These are phyloP conservation scores for Paracorniculantispora psalliotae DNA, from an alignment of 2,329 filamentous ascomycete species.

Conservation along the genomic window DNA sequence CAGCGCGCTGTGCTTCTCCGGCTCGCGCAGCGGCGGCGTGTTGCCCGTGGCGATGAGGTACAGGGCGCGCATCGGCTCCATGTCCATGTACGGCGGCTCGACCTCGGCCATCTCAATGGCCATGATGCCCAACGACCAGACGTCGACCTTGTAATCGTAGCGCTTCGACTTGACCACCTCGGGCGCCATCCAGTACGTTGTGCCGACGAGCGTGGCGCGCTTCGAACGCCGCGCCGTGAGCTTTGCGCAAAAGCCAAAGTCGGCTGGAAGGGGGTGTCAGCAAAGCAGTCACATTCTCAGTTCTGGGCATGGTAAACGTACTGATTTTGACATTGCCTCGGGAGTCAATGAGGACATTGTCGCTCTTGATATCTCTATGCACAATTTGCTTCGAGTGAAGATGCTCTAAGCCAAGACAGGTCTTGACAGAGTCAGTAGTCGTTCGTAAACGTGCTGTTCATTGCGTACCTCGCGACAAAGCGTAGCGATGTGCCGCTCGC, in stretches of 20 bases:
- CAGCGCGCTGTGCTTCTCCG: constrained; percentile 94
- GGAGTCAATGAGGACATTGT: constrained; percentile 92
- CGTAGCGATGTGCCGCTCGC: constrained; percentile 94
- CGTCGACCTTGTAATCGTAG: constrained; percentile 96
- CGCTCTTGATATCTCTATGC: constrained; percentile 98
- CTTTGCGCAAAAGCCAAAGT: constrained; percentile 99
- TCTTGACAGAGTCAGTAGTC: constrained; percentile 50
- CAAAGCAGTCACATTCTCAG: not conserved
- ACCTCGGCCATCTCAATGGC: constrained; percentile 99
- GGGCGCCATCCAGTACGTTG: constrained; percentile 99
- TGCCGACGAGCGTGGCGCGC: constrained; percentile 98
- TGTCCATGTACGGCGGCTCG: constrained; percentile 95
- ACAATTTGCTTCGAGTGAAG: constrained; percentile 96
- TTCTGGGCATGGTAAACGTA: constrained; percentile 43
- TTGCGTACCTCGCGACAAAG: constrained; percentile 84
- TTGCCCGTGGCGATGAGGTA: constrained; percentile 98
- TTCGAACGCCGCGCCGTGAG: constrained; percentile 95
- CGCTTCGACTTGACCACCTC: constrained; percentile 99
- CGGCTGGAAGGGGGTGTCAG: constrained; percentile 59
- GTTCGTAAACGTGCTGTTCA: not conserved
- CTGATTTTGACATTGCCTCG: constrained; percentile 97
- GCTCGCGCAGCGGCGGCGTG: constrained; percentile 93
- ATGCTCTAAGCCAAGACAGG: constrained; percentile 89
- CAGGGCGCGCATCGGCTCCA: constrained; percentile 93
- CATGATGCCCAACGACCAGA: constrained; percentile 99